Conservation (phyloP, 805 yeast species). For the Sporopachydermia quercuum region DNA sequence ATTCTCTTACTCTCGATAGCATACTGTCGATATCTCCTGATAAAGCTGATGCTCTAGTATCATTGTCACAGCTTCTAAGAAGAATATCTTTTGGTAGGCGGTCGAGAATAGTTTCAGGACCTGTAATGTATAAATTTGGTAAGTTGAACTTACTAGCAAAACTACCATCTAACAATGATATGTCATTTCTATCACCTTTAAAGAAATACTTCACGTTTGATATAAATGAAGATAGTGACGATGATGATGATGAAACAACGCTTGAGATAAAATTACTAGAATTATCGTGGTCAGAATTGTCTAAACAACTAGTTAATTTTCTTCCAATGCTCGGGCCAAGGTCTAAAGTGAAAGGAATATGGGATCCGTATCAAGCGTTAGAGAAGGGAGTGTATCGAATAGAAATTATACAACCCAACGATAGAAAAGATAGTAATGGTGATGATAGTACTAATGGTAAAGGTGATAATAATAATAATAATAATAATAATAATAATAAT, state of each 20-base stretch:
- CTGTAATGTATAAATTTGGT: background rate
- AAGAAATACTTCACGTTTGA: constrained; percentile 19
- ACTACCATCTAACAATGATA: constrained; percentile 6
- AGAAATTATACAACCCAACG: constrained; percentile 4
- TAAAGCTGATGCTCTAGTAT: background rate
- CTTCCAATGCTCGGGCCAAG: constrained; percentile 15
- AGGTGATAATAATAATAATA: background rate
- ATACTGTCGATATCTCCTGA: background rate
- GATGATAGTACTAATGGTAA: constrained; percentile 5
- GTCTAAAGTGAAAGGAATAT: constrained; percentile 1
- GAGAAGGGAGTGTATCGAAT: constrained; percentile 6
- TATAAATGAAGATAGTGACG: constrained; percentile 10
- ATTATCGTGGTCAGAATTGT: constrained; percentile 8
- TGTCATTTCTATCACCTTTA: constrained; percentile 20
- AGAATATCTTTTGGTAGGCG: background rate
- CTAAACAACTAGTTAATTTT: constrained; percentile 13
- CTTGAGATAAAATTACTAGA: constrained; percentile 4
- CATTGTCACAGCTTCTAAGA: background rate
- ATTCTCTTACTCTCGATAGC: background rate
- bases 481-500: constrained; percentile 4
- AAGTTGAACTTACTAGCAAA: background rate
- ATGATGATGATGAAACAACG: constrained; percentile 9
- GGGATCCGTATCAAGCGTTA: constrained; percentile 4
- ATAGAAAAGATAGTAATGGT: background rate
- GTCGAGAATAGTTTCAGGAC: background rate